Evolutionary conservation across 2,329 filamentous ascomycete species (phyloP).

Genomic region (Orbilia javanica): DNA sequence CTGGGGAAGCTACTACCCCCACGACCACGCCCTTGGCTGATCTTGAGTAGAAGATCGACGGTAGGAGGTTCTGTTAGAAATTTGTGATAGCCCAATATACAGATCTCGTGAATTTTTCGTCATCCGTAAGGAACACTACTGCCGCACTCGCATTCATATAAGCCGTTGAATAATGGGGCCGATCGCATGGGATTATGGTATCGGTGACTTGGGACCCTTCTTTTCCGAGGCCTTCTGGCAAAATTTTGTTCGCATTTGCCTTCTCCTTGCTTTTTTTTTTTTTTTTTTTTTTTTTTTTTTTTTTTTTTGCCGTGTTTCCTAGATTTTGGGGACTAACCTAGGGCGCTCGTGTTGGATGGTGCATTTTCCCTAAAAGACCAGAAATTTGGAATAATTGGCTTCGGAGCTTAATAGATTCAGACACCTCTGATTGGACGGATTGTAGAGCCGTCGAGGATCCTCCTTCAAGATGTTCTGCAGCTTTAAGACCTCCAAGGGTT

Average conservation of each 20-base stretch:
- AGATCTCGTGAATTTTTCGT: constrained; percentile 23
- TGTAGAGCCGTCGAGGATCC: background rate
- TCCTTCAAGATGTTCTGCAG: background rate
- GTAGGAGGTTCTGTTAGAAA: constrained; percentile 10
- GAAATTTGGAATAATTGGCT: background rate
- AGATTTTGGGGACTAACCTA: background rate
- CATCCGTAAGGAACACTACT: background rate
- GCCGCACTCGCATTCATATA: background rate
- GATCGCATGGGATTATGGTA: background rate
- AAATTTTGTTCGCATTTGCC: background rate
- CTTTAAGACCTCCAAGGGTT: constrained; percentile 10
- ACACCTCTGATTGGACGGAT: background rate
- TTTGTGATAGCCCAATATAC: constrained; percentile 5
- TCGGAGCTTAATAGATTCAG: background rate
- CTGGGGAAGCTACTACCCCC: background rate
- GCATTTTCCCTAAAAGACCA: background rate
- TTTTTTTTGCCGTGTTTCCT: background rate
- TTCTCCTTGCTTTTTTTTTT: too few relatives aligned
- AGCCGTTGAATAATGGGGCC: background rate
- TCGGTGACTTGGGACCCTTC: background rate
- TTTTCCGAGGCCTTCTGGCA: background rate
- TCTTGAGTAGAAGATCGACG: background rate
- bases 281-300: too few relatives aligned
- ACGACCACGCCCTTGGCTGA: background rate
- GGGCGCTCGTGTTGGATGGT: background rate